A percentile compares a stretch with the other conserved stretches of the same genome.
Evolutionary conservation across 2,329 filamentous ascomycete genomes (phyloP).

Genomic region (Colletotrichum camelliae): DNA sequence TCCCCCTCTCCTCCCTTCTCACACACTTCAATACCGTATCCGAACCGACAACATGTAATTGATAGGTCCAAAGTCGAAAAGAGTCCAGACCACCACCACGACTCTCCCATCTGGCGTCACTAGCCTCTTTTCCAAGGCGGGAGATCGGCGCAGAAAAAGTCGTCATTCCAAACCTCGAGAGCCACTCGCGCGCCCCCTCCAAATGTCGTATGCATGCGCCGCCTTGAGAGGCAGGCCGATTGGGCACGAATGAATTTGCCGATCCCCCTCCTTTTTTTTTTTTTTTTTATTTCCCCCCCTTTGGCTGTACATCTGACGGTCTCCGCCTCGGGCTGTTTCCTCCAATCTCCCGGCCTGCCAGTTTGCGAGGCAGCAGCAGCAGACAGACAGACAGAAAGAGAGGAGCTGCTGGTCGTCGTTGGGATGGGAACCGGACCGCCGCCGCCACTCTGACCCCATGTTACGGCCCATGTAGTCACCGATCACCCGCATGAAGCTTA

Average conservation of each 20-base stretch:
- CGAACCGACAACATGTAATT: background rate
- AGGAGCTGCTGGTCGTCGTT: background rate
- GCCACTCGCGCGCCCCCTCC: background rate
- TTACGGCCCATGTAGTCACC: background rate
- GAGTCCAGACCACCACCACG: background rate
- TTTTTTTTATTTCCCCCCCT: background rate
- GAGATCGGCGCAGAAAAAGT: slow-evolving; percentile 19
- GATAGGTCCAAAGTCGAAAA: background rate
- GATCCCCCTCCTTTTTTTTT: background rate
- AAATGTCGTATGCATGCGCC: background rate
- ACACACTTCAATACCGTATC: background rate
- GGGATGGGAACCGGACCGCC: background rate
- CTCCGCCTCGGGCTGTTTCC: background rate
- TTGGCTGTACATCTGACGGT: background rate
- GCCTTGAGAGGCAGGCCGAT: background rate
- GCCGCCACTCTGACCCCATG: background rate
- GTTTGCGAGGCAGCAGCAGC: background rate
- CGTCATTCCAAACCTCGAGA: background rate
- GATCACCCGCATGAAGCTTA: slow-evolving; percentile 19
- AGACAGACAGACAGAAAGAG: background rate
- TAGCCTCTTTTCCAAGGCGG: slow-evolving; percentile 7
- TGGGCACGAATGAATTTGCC: slow-evolving; percentile 9
- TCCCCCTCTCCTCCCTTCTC: background rate
- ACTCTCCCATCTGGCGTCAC: slow-evolving; percentile 5
- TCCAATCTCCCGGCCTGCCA: background rate